Conservation (phyloP, 495 filamentous ascomycete species). For the Lophiostoma macrostomum region DNA sequence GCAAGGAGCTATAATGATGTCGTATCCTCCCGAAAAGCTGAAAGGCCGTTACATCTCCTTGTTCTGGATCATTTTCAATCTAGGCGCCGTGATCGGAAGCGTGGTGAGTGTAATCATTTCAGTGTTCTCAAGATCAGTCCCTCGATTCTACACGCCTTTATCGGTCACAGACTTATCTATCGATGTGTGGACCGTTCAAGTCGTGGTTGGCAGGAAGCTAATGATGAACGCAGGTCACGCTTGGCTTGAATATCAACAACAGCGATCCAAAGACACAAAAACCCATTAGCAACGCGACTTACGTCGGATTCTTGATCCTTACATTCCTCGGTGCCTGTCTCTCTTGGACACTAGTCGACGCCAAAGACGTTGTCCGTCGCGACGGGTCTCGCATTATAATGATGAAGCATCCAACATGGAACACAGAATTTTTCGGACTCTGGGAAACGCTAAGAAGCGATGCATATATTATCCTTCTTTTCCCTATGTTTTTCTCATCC, state of each 20-base stretch:
- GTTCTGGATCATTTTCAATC: conserved; percentile 95
- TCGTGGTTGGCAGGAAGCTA: no score
- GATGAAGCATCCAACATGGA: conserved; percentile 73
- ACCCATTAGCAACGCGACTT: conserved; percentile 74
- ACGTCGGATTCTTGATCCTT: conserved; percentile 82
- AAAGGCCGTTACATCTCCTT: conserved; percentile 86
- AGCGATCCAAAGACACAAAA: conserved; percentile 50
- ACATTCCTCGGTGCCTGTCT: conserved; percentile 72
- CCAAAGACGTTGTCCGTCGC: conserved; percentile 67
- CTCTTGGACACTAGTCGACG: conserved; percentile 67
- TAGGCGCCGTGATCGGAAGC: conserved; percentile 83
- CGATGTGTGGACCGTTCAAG: no score
- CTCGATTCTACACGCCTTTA: no score
- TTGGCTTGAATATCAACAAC: conserved; percentile 71
- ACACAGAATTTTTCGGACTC: conserved; percentile 70
- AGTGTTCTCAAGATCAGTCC: no score
- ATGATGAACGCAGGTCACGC: no score
- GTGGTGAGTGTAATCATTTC: no score
- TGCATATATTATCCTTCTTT: conserved; percentile 75
- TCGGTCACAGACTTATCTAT: no score
- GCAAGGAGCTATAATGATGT: conserved; percentile 94
- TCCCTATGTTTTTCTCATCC: conserved; percentile 48
- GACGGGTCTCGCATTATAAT: conserved; percentile 76
- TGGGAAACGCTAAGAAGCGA: conserved; percentile 67
- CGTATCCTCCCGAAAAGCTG: conserved; percentile 73